These are phyloP conservation scores for Cryptococcus hybrid DNA, from an alignment of 1,284 basidiomycete species.

Conservation along the genomic window DNA sequence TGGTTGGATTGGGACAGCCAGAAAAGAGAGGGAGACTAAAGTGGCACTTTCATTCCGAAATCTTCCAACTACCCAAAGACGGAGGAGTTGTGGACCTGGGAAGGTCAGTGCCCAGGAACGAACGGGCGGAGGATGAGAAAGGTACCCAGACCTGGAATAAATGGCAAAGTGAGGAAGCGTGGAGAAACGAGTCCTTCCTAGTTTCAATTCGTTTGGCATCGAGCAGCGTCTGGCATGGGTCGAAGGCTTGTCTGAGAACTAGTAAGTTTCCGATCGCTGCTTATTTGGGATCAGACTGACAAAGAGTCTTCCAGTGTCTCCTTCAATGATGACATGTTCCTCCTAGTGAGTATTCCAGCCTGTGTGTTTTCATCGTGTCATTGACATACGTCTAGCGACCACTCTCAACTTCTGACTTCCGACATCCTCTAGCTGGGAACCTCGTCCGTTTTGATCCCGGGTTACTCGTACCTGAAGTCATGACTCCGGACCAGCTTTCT, in stretches of 20 bases:
- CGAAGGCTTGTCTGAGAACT: slow-evolving; percentile 33
- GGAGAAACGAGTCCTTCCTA: slow-evolving; percentile 33
- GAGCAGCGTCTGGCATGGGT: slow-evolving; percentile 35
- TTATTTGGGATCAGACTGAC: neutral
- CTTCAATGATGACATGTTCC: slow-evolving; percentile 47
- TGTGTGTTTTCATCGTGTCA: slow-evolving; percentile 7
- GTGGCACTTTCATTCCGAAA: slow-evolving; percentile 41
- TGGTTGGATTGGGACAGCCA: slow-evolving; percentile 38
- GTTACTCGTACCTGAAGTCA: slow-evolving; percentile 22
- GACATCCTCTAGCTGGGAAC: slow-evolving; percentile 36
- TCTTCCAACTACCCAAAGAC: slow-evolving; percentile 36
- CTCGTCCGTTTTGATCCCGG: slow-evolving; percentile 33
- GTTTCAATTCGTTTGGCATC: slow-evolving; percentile 44
- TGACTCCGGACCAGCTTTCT: slow-evolving; percentile 19
- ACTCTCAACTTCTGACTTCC: slow-evolving; percentile 30
- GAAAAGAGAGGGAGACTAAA: slow-evolving; percentile 14
- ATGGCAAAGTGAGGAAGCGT: slow-evolving; percentile 25
- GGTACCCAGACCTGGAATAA: neutral
- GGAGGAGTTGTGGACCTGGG: slow-evolving; percentile 2
- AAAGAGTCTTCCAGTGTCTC: slow-evolving; percentile 19
- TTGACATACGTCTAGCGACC: neutral
- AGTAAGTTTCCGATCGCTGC: slow-evolving; percentile 19
- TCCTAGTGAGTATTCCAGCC: slow-evolving; percentile 10
- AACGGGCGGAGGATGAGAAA: neutral
- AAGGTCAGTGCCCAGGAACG: neutral